These are phyloP conservation scores for Basipetospora sp. DNA, from an alignment of 2,329 filamentous ascomycete species.

Conservation along the genomic window DNA sequence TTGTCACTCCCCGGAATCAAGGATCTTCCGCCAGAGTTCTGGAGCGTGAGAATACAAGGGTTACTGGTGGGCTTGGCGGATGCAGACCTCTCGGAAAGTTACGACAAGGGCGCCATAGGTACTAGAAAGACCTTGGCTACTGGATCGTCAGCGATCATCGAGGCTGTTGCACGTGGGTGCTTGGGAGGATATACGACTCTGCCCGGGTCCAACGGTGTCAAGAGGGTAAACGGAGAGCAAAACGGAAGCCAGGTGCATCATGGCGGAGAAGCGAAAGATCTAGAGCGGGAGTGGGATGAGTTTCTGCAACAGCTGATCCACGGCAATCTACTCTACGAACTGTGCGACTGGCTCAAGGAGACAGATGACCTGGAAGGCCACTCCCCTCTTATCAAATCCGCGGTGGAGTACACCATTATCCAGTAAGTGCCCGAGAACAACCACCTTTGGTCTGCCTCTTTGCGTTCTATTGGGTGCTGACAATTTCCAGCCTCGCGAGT, in stretches of 20 bases:
- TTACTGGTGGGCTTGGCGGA: conserved; percentile 48
- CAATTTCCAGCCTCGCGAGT: conserved; percentile 60
- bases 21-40: conserved; percentile 49
- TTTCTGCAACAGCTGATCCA: conserved; percentile 53
- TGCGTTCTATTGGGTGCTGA: not conserved
- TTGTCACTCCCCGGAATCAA: conserved; percentile 52
- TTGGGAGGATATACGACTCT: conserved; percentile 40
- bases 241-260: too few relatives aligned
- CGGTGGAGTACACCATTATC: conserved; percentile 52
- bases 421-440: conserved; percentile 41
- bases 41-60: conserved; percentile 45
- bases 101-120: conserved; percentile 63
- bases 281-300: conserved; percentile 51
- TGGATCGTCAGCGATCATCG: conserved; percentile 53
- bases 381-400: conserved; percentile 44
- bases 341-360: conserved; percentile 46
- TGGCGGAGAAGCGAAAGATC: too few relatives aligned
- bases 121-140: conserved; percentile 62
- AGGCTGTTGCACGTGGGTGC: conserved; percentile 51
- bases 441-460: conserved; percentile 6
- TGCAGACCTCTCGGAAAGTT: conserved; percentile 63
- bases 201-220: conserved; percentile 12
- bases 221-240: conserved; percentile 50
- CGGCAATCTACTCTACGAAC: conserved; percentile 48
- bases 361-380: conserved; percentile 51